Conservation (phyloP, 495 filamentous ascomycete genomes). For the Neurospora hispaniola region DNA sequence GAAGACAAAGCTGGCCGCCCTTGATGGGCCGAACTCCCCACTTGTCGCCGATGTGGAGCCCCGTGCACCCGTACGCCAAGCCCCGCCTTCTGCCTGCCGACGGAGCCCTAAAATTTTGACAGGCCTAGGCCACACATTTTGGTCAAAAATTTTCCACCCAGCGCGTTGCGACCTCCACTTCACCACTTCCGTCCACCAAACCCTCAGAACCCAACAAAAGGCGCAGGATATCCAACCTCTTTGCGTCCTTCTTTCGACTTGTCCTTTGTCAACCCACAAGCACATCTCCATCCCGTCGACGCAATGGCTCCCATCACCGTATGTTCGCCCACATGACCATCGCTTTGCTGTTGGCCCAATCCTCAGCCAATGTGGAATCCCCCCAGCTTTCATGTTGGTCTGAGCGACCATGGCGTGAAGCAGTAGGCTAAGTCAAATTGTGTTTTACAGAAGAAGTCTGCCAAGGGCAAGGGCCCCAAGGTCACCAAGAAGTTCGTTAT, state of each 20-base stretch:
- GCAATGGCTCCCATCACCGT: conserved; percentile 59
- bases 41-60: background rate
- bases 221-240: conserved; percentile 51
- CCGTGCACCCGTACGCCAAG: background rate
- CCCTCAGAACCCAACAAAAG: conserved; percentile 17
- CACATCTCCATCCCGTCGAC: conserved; percentile 14
- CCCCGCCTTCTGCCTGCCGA: conserved; percentile 3
- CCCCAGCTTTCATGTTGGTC: conserved; percentile 1
- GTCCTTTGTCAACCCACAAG: background rate
- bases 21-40: background rate
- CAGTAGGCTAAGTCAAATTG: conserved; percentile 85
- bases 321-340: conserved; percentile 53
- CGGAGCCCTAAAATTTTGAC: conserved; percentile 15
- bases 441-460: conserved; percentile 49
- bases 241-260: conserved; percentile 40
- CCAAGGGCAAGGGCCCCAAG: conserved; percentile 52
- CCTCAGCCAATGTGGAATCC: conserved; percentile 10
- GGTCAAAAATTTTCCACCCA: background rate
- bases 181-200: conserved; percentile 1
- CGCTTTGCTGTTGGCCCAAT: conserved; percentile 80
- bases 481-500: conserved; percentile 82
- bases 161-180: background rate
- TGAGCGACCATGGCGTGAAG: conserved; percentile 49
- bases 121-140: conserved; percentile 14
- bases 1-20: background rate